Conservation (phyloP, 2,329 filamentous ascomycete genomes). For the Pyrenochaeta sp. region DNA sequence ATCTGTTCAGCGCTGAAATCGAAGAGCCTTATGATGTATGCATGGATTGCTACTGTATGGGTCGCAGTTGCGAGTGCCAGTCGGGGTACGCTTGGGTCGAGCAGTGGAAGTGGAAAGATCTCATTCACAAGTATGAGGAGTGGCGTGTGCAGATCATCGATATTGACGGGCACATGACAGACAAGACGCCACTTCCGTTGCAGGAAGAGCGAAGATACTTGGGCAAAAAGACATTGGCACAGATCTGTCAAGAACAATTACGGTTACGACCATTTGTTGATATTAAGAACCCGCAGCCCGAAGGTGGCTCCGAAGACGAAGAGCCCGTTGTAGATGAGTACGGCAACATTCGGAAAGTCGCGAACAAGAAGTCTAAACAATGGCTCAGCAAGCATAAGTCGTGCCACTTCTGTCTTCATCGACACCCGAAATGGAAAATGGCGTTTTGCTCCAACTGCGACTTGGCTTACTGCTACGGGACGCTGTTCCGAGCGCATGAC, state of each 20-base stretch:
- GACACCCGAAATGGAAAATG: constrained; percentile 84
- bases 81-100: constrained; percentile 90
- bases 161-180: constrained; percentile 71
- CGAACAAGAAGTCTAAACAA: constrained; percentile 65
- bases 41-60: constrained; percentile 99
- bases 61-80: constrained; percentile 87
- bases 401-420: constrained; percentile 86
- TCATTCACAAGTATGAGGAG: constrained; percentile 78
- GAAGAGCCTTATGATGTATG: constrained; percentile 94
- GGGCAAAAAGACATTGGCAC: constrained; percentile 81
- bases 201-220: constrained; percentile 72
- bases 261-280: constrained; percentile 82
- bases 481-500: constrained; percentile 89
- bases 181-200: constrained; percentile 74
- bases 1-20: constrained; percentile 71
- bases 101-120: constrained; percentile 85
- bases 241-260: constrained; percentile 93
- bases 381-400: constrained; percentile 60
- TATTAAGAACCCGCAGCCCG: constrained; percentile 68
- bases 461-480: constrained; percentile 89
- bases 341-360: constrained; percentile 69
- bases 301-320: constrained; percentile 58
- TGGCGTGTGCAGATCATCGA: constrained; percentile 84
- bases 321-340: constrained; percentile 71
- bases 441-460: constrained; percentile 80